Base-by-base conservation (phyloP, 2,329 filamentous ascomycete genomes). In the Helminthosporium solani region DNA sequence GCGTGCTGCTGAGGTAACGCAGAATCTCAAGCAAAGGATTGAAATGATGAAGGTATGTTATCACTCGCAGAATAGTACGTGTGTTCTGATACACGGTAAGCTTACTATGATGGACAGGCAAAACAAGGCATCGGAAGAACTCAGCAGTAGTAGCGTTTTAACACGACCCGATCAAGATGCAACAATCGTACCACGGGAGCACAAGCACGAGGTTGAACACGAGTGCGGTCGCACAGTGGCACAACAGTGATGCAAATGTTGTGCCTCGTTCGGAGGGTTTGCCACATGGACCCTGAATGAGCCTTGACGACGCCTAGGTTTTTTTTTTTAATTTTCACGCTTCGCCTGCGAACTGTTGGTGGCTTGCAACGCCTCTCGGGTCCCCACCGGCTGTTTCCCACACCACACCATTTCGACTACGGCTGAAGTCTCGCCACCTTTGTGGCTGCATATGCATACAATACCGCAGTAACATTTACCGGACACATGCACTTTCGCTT, bases 1-100 rank as follows among this genome's bases (percentile, higher is more conserved):
- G 75, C 80, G 94, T 58, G 94, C 94, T 15, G 94, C 94, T 2
- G 94, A 99, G 75, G 94, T 99, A 47, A 99, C 94, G 44, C 96
- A 91, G 71, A 94, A 96, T 70, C 72, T 99, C 63, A 99, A 97
- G 76, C 90, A 92, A 42, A 84, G 94, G 68, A 99, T 99, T 70
- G 94, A 97, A 76, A 88, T 94, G 78, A 99, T 99, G 94, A 99
- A 97, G 80, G 83, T 80, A 61, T 54, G 75, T 66, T 46, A 19
- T 5, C 5, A n/a, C 28, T 15, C n/a, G 18, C 18, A 20, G n/a
- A 18, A 7, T 18, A 8, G 16, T 1, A n/a, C 12, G 14, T 31
- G 28, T 5, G 5, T 14, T 31, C 14, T 14, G 14, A 3, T 14
- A 12, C 33, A 7, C 33, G 9, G 28, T 23, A 15, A 40, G 18